Evolutionary conservation across 108 stramenopile genomes (phyloP).

Genomic region (Fragilaria crotonensis): DNA sequence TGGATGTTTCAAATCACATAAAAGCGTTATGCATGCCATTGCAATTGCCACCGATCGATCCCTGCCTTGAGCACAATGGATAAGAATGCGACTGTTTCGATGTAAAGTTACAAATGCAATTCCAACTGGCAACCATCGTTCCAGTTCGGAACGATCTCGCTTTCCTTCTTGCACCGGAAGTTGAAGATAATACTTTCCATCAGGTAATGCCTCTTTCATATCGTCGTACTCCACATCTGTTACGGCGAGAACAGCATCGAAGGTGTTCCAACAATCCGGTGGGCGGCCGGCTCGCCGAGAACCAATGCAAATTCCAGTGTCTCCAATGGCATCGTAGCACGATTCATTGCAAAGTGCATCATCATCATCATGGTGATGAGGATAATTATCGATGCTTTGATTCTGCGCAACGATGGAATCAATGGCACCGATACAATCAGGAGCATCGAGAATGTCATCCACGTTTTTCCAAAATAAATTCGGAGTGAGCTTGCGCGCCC

Average conservation of each 20-base stretch:
- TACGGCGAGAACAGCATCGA: constrained; percentile 73
- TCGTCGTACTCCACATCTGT: constrained; percentile 57
- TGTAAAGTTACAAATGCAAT: constrained; percentile 47
- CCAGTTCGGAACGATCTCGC: constrained; percentile 50
- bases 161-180: constrained; percentile 70
- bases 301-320: constrained; percentile 51
- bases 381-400: too few species aligned
- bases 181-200: constrained; percentile 42
- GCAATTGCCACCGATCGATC: constrained; percentile 74
- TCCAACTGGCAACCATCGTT: constrained; percentile 61
- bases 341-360: neutral
- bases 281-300: constrained; percentile 58
- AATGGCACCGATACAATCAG: neutral
- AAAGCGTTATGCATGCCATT: constrained; percentile 33
- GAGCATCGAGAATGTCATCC: constrained; percentile 4
- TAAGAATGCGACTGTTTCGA: constrained; percentile 22
- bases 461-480: constrained; percentile 51
- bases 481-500: constrained; percentile 50
- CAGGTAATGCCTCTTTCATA: constrained; percentile 1
- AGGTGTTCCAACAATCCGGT: constrained; percentile 58
- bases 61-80: constrained; percentile 75
- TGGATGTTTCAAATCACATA: constrained; percentile 23
- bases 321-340: constrained; percentile 35
- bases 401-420: neutral
- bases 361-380: neutral